Conservation (phyloP, 2,329 filamentous ascomycete species). For the Talaromyces rugulosus region DNA sequence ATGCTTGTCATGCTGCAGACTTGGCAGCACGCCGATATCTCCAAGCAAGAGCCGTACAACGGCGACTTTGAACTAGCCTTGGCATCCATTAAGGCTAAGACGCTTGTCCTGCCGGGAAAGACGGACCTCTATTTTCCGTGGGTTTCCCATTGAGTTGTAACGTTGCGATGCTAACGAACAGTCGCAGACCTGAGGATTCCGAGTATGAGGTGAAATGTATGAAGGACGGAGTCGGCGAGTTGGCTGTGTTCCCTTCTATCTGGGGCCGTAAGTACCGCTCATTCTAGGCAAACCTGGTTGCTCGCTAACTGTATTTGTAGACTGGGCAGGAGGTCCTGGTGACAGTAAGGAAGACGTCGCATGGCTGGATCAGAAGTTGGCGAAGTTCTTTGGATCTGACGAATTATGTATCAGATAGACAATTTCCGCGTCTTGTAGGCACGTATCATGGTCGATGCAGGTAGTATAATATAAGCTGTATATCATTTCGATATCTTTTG, state of each 20-base stretch:
- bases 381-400: conserved; percentile 43
- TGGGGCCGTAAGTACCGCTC: conserved; percentile 55
- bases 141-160: conserved; percentile 23
- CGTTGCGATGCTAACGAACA: conserved; percentile 8
- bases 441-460: neutral
- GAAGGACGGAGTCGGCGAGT: conserved; percentile 53
- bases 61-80: conserved; percentile 63
- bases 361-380: conserved; percentile 65
- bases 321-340: conserved; percentile 66
- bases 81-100: conserved; percentile 66
- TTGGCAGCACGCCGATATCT: conserved; percentile 72
- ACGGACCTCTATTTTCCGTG: conserved; percentile 78
- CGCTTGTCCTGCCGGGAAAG: conserved; percentile 64
- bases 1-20: conserved; percentile 71
- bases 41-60: conserved; percentile 64
- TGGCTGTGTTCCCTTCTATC: conserved; percentile 55
- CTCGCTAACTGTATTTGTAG: conserved; percentile 22
- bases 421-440: neutral
- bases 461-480: neutral
- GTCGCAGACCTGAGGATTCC: conserved; percentile 65
- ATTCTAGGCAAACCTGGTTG: neutral
- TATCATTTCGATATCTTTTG: neutral
- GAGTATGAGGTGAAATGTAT: conserved; percentile 66
- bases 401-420: neutral
- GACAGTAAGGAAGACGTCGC: conserved; percentile 66